Percentiles rank a stretch among this genome's conserved stretches.
These are phyloP conservation scores for Osmanthus fragrans DNA, from an alignment of 257 asterid species.

Conservation along the genomic window DNA sequence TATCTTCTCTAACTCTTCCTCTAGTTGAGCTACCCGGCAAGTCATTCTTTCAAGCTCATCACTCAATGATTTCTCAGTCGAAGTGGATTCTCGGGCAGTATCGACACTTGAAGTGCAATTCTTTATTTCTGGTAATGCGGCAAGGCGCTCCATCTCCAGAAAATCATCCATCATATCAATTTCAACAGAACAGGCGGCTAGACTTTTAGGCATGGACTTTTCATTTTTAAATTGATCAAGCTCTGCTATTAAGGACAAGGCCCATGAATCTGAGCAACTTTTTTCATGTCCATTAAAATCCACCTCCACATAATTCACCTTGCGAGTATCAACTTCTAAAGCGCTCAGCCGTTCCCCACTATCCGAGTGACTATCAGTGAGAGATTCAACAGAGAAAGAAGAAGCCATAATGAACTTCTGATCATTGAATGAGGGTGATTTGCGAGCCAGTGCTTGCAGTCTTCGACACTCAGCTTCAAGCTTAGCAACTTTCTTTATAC, in stretches of 20 bases:
- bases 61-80: constrained; percentile 36
- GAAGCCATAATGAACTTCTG: constrained; percentile 43
- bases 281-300: constrained; percentile 39
- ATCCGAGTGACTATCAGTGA: constrained; percentile 45
- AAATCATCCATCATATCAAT: constrained; percentile 88
- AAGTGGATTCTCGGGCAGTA: constrained; percentile 35
- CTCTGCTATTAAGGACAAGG: constrained; percentile 48
- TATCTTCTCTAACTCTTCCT: constrained; percentile 48
- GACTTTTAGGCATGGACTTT: constrained; percentile 36
- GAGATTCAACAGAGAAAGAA: constrained; percentile 42
- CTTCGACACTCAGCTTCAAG: constrained; percentile 58
- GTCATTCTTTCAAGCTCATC: constrained; percentile 48
- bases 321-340: constrained; percentile 31
- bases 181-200: constrained; percentile 40
- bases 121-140: constrained; percentile 53
- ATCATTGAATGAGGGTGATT: constrained; percentile 35
- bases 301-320: constrained; percentile 25
- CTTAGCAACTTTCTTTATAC: constrained; percentile 56
- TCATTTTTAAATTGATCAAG: constrained; percentile 58
- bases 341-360: constrained; percentile 38
- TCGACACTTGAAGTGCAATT: constrained; percentile 31
- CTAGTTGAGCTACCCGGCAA: constrained; percentile 47
- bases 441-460: constrained; percentile 45
- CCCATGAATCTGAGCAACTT: constrained; percentile 48
- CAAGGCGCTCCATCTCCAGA: constrained; percentile 84